A percentile compares a stretch with the other conserved stretches of the same genome.
These are phyloP conservation scores for Auriculariales sp. DNA, from an alignment of 768 basidiomycete species.

Conservation along the genomic window DNA sequence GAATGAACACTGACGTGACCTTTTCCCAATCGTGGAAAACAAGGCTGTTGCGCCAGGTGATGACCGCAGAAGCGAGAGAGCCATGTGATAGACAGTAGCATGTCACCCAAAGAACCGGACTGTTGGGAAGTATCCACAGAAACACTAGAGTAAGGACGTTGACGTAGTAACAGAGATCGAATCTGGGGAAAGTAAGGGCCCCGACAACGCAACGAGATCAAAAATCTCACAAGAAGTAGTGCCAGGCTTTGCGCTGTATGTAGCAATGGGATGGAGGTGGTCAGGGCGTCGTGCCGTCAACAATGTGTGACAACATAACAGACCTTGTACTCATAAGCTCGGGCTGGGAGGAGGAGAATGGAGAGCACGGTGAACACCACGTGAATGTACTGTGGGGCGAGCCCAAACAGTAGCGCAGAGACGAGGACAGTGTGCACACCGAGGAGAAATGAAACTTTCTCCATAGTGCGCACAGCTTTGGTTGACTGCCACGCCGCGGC, in stretches of 20 bases:
- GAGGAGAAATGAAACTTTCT: constrained; percentile 83
- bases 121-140: constrained; percentile 79
- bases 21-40: constrained; percentile 98
- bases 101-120: constrained; percentile 67
- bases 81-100: constrained; percentile 91
- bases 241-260: constrained; percentile 82
- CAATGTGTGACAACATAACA: too few relatives aligned
- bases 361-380: constrained; percentile 71
- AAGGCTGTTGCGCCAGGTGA: constrained; percentile 96
- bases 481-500: constrained; percentile 84
- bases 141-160: constrained; percentile 85
- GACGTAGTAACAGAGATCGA: constrained; percentile 72
- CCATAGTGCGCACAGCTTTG: constrained; percentile 67
- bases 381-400: constrained; percentile 77
- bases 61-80: constrained; percentile 81
- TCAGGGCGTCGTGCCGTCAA: too few relatives aligned
- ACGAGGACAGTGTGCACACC: constrained; percentile 82
- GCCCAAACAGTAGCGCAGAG: constrained; percentile 77
- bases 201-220: neutral
- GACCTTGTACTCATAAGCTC: constrained; percentile 81
- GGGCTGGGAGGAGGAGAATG: constrained; percentile 66
- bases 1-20: constrained; percentile 88
- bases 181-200: neutral
- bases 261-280: too few relatives aligned
- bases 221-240: constrained; percentile 78